Base-by-base conservation (phyloP, 2,329 filamentous ascomycete genomes). In the Trichocomaceae sp. region DNA sequence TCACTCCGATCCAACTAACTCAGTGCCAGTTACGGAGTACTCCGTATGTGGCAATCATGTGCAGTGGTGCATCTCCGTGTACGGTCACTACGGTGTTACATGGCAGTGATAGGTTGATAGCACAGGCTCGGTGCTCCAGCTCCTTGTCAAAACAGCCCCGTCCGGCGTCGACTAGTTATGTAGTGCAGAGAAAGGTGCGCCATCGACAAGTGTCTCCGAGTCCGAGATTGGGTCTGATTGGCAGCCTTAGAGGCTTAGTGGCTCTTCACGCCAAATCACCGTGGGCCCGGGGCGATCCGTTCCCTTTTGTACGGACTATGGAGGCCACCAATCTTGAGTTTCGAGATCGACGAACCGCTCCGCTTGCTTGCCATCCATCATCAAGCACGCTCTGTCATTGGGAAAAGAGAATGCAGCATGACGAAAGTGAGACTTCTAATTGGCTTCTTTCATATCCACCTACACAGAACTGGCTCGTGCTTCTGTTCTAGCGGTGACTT, bases 41-140 rank as follows among this genome's bases (percentile, higher is more conserved):
- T 68, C 75, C 26, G 39, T 82, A 68, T 58, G 41, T 61, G 0
- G 39, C n/a, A 42, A 13, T 42, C n/a, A n/a, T n/a, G n/a, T n/a
- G n/a, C n/a, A n/a, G n/a, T n/a, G n/a, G n/a, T n/a, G n/a, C n/a
- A n/a, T n/a, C n/a, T n/a, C 39, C 19, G 15, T 42, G 39, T n/a
- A 29, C n/a, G n/a, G n/a, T n/a, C n/a, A 26, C 23, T 26, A 29
- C 26, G 2, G 26, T 29, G 26, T 29, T 29, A 29, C 26, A 29
- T 29, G 26, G 26, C 26, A 29, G 26, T 29, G 26, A 29, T 29
- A 29, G 26, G 8, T 6, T 29, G 26, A 29, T 9, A 29, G 26
- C 26, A 29, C 26, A 29, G 7, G 8, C 26, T 26, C 23, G 7
- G 23, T 7, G 23, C 23, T 26, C 23, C 7, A 26, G 7, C 3